Evolutionary conservation across 225 moss, liverwort and hornwort genomes (phyloP).

Genomic region (Marchantia paleacea): DNA sequence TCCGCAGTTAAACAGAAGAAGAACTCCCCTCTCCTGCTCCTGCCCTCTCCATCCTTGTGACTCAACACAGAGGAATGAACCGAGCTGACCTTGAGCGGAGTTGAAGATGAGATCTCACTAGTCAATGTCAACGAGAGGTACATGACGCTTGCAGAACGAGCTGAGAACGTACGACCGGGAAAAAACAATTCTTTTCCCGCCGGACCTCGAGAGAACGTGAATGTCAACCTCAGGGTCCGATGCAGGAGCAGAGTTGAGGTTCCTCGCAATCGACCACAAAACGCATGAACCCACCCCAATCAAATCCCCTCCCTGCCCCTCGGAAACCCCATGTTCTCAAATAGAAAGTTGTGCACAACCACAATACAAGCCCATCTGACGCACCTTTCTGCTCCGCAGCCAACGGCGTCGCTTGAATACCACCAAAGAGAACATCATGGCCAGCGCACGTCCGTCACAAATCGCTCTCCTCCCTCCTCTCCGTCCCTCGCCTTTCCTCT

Average conservation of each 20-base stretch:
- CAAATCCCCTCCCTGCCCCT: neutral
- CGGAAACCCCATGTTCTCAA: slow-evolving; percentile 3
- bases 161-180: neutral
- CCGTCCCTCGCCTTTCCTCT: no score
- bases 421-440: slow-evolving; percentile 48
- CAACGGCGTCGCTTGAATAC: slow-evolving; percentile 57
- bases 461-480: neutral
- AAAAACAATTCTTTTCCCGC: neutral
- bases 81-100: neutral
- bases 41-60: neutral
- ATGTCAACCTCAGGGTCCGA: neutral
- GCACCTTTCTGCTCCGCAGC: slow-evolving; percentile 56
- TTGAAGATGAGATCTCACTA: neutral
- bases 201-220: neutral
- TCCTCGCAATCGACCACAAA: neutral
- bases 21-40: neutral
- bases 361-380: slow-evolving; percentile 3
- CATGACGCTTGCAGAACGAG: neutral
- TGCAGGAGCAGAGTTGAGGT: neutral
- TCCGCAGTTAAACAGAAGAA: neutral
- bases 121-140: neutral
- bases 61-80: neutral
- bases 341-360: neutral
- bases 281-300: neutral
- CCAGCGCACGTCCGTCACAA: neutral